Evolutionary conservation across 192 early-diverging fungal genomes (phyloP).

Genomic region (Podila epigama): DNA sequence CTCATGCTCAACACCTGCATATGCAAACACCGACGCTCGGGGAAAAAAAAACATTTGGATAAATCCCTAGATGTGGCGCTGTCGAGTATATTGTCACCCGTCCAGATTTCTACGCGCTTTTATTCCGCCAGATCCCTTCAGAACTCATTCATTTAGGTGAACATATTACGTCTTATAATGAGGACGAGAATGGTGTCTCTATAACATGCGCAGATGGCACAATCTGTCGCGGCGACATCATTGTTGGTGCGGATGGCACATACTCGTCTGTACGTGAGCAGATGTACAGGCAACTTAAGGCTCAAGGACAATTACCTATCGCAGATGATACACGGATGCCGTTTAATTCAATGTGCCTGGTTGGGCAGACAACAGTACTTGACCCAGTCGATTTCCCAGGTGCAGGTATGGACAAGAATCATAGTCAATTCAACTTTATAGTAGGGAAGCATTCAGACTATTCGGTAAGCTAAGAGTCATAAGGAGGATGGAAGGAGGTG

Average conservation of each 20-base stretch:
- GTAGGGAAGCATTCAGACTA: background rate
- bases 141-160: background rate
- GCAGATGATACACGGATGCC: background rate
- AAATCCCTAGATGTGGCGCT: background rate
- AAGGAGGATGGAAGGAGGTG: background rate
- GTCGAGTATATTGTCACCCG: background rate
- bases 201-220: background rate
- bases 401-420: background rate
- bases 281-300: background rate
- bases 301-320: background rate
- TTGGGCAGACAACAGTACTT: background rate
- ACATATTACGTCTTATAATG: background rate
- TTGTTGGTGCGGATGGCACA: conserved; percentile 8
- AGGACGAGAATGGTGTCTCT: background rate
- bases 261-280: background rate
- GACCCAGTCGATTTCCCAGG: background rate
- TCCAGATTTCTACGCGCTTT: background rate
- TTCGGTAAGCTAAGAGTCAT: background rate
- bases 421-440: background rate
- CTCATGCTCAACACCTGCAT: too few species aligned
- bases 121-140: background rate
- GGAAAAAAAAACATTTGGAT: background rate
- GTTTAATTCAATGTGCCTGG: conserved; percentile 1
- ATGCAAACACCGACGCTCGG: background rate
- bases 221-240: background rate